phyloP scores from a whole-genome alignment of 768 basidiomycete species.

The Symmetrospora coprosmae region DNA sequence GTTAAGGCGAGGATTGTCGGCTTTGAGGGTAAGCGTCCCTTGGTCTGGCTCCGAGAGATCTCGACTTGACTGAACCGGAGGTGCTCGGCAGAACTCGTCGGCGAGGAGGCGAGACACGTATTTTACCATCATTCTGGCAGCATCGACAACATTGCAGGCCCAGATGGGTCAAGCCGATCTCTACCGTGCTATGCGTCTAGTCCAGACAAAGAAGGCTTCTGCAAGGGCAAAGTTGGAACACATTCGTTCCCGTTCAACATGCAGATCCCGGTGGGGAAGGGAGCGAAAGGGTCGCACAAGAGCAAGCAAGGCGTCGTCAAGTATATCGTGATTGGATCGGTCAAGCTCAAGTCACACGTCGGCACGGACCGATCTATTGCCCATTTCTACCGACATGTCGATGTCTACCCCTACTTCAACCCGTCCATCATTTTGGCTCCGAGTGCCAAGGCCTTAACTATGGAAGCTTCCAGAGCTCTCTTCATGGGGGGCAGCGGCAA shows the following conservation, averaged over 20 bases:
- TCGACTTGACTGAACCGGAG: not conserved
- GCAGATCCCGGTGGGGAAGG: slow-evolving; percentile 48
- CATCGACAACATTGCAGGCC: slow-evolving; percentile 44
- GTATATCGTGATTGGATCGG: slow-evolving; percentile 69
- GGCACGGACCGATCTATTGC: slow-evolving; percentile 57
- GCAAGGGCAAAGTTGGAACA: slow-evolving; percentile 50
- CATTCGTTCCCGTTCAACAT: slow-evolving; percentile 62
- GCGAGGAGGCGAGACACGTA: slow-evolving; percentile 50
- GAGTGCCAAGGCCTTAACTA: slow-evolving; percentile 48
- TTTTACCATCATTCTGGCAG: slow-evolving; percentile 63
- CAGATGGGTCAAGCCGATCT: slow-evolving; percentile 41
- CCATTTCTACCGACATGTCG: slow-evolving; percentile 74
- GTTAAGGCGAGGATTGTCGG: slow-evolving; percentile 72
- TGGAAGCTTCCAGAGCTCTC: slow-evolving; percentile 46
- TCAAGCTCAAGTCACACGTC: slow-evolving; percentile 57
- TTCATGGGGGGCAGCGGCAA: slow-evolving; percentile 54
- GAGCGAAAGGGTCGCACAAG: slow-evolving; percentile 47
- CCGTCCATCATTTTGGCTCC: slow-evolving; percentile 50
- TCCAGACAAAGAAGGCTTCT: slow-evolving; percentile 51
- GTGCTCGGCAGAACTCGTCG: slow-evolving; percentile 28
- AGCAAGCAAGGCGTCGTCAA: slow-evolving; percentile 52
- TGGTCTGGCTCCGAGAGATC: not conserved
- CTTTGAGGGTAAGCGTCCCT: slow-evolving; percentile 50
- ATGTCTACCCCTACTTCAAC: slow-evolving; percentile 62
- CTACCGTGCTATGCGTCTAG: slow-evolving; percentile 27